Conservation (phyloP, 2,329 filamentous ascomycete genomes). For the Aspergillus sp. region DNA sequence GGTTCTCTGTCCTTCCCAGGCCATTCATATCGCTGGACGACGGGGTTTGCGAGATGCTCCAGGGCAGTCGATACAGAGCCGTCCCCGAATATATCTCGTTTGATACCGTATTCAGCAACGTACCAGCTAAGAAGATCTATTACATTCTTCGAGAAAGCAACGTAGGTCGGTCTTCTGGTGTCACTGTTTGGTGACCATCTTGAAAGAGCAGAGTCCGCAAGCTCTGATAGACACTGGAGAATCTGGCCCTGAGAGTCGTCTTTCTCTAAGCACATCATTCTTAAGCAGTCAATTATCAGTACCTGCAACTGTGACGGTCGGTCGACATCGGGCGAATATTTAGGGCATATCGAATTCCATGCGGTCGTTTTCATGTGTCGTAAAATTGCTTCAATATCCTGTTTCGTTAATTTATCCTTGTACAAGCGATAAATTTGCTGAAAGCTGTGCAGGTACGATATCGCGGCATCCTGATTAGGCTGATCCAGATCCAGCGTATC, state of each 20-base stretch:
- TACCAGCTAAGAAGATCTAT: slow-evolving; percentile 65
- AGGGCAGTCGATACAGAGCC: slow-evolving; percentile 67
- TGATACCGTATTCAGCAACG: slow-evolving; percentile 43
- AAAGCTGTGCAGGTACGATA: slow-evolving; percentile 77
- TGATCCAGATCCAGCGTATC: slow-evolving; percentile 45
- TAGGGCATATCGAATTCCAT: slow-evolving; percentile 61
- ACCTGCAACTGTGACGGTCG: slow-evolving; percentile 38
- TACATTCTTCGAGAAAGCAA: slow-evolving; percentile 81
- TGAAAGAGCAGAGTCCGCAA: slow-evolving; percentile 61
- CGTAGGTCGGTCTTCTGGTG: slow-evolving; percentile 69
- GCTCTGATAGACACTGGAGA: slow-evolving; percentile 58
- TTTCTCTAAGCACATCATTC: slow-evolving; percentile 38
- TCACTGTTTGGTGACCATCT: slow-evolving; percentile 38
- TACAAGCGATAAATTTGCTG: slow-evolving; percentile 77
- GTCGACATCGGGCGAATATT: slow-evolving; percentile 42
- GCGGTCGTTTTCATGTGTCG: slow-evolving; percentile 69
- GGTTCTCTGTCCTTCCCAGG: slow-evolving; percentile 67
- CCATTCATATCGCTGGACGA: slow-evolving; percentile 79
- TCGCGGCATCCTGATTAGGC: slow-evolving; percentile 78
- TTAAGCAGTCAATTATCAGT: slow-evolving; percentile 36
- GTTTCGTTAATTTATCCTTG: slow-evolving; percentile 60
- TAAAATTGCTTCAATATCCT: slow-evolving; percentile 67
- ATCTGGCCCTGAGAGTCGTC: slow-evolving; percentile 37
- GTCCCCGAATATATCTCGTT: slow-evolving; percentile 68
- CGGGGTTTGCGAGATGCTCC: slow-evolving; percentile 65